Percentiles rank a stretch among this genome's conserved stretches.
These are phyloP conservation scores for Metschnikowia shivogae DNA, from an alignment of 805 yeast genomes.

Conservation along the genomic window DNA sequence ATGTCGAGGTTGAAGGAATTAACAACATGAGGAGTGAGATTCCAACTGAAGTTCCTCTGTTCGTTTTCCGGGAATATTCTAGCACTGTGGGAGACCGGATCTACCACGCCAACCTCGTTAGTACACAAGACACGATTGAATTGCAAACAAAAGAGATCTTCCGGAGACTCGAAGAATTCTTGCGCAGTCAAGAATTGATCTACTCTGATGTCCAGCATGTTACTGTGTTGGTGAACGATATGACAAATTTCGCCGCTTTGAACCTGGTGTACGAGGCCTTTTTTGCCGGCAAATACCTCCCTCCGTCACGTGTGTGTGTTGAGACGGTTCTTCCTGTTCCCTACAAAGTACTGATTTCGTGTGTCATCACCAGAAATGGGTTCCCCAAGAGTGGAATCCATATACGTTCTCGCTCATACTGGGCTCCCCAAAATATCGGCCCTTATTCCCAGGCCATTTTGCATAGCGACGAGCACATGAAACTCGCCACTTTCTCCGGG, in stretches of 20 bases:
- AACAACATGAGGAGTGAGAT: too few species aligned
- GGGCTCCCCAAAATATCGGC: slow-evolving; percentile 99
- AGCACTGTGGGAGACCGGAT: slow-evolving; percentile 12
- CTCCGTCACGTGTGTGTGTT: slow-evolving; percentile 88
- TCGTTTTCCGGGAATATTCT: neutral
- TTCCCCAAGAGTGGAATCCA: slow-evolving; percentile 65
- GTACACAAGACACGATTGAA: slow-evolving; percentile 14
- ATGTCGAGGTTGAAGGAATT: neutral
- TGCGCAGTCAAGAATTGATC: slow-evolving; percentile 27
- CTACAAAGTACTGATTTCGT: slow-evolving; percentile 53
- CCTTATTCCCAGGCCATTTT: slow-evolving; percentile 88
- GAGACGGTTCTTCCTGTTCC: slow-evolving; percentile 48
- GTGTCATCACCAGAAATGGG: slow-evolving; percentile 37
- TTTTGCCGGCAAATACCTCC: slow-evolving; percentile 56
- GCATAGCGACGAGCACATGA: slow-evolving; percentile 35
- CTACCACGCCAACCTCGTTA: slow-evolving; percentile 29
- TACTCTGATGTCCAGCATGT: slow-evolving; percentile 54
- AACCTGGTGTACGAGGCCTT: slow-evolving; percentile 56
- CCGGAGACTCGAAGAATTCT: slow-evolving; percentile 31
- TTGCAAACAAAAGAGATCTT: slow-evolving; percentile 51
- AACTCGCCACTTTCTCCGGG: slow-evolving; percentile 69
- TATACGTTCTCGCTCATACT: slow-evolving; percentile 87
- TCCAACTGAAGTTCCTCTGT: neutral
- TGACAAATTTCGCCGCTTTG: slow-evolving; percentile 58
- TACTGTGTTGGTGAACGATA: slow-evolving; percentile 57